Percentiles rank a stretch among this genome's conserved stretches.
These are phyloP conservation scores for carrot (Daucus carota) DNA, from an alignment of 129 eudicot species.

Conservation along the genomic window DNA sequence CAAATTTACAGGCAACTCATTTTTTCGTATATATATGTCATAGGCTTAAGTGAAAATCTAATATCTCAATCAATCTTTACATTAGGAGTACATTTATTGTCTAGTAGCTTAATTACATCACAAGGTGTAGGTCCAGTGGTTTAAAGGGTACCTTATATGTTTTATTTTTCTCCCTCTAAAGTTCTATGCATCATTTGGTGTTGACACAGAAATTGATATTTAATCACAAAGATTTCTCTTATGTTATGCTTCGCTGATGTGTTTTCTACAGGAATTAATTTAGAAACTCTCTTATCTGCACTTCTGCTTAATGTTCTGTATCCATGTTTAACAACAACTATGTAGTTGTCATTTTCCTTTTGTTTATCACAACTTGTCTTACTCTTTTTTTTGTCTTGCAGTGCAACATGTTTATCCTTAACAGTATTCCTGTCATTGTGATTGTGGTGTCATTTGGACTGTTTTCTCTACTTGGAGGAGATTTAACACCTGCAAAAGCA, in stretches of 20 bases:
- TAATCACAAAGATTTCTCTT: no score
- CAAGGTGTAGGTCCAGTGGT: no score
- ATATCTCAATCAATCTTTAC: no score
- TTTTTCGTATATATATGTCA: no score
- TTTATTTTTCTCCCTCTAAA: no score
- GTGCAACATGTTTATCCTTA: slow-evolving; percentile 68
- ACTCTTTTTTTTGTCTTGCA: slow-evolving; percentile 31
- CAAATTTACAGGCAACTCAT: no score
- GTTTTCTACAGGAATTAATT: background rate
- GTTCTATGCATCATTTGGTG: no score
- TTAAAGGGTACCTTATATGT: no score
- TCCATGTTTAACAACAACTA: background rate
- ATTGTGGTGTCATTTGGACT: slow-evolving; percentile 79
- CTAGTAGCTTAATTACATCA: no score
- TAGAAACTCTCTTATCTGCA: background rate
- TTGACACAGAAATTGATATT: no score
- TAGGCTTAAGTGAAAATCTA: no score
- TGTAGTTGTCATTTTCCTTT: background rate
- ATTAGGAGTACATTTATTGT: no score
- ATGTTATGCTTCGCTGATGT: background rate
- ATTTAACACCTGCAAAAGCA: slow-evolving; percentile 88
- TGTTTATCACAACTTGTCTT: background rate
- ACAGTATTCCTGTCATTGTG: slow-evolving; percentile 84
- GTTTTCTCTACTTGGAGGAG: slow-evolving; percentile 84
- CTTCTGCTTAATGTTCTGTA: background rate